These are phyloP conservation scores for Plasmodium gaboni DNA, from an alignment of 169 alveolate genomes.

Conservation along the genomic window DNA sequence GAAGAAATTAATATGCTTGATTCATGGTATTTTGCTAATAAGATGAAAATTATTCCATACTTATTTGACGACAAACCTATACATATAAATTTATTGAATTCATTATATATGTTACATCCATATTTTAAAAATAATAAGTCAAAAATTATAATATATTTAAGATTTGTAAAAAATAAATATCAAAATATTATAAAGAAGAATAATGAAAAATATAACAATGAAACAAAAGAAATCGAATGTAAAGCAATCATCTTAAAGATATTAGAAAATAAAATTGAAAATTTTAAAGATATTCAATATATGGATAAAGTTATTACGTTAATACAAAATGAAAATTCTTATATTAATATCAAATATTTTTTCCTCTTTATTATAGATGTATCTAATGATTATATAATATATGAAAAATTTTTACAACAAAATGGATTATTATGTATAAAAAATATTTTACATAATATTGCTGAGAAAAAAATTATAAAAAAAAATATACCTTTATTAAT, in stretches of 20 bases:
- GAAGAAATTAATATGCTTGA: slow-evolving; percentile 41
- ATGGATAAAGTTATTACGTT: slow-evolving; percentile 29
- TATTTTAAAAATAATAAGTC: slow-evolving; percentile 43
- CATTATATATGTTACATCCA: slow-evolving; percentile 40
- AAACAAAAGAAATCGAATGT: slow-evolving; percentile 7
- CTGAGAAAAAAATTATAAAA: slow-evolving; percentile 49
- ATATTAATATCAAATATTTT: slow-evolving; percentile 25
- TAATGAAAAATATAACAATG: slow-evolving; percentile 3
- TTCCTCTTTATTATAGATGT: slow-evolving; percentile 13
- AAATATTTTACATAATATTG: slow-evolving; percentile 47
- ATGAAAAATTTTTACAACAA: slow-evolving; percentile 29
- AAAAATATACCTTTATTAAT: slow-evolving; percentile 28
- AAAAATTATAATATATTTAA: slow-evolving; percentile 57
- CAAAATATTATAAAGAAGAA: slow-evolving; percentile 29
- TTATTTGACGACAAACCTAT: slow-evolving; percentile 62
- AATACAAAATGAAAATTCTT: slow-evolving; percentile 48
- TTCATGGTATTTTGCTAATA: slow-evolving; percentile 52
- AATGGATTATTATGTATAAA: slow-evolving; percentile 41
- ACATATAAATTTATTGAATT: slow-evolving; percentile 8
- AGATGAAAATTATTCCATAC: slow-evolving; percentile 61
- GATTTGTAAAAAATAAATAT: slow-evolving; percentile 39
- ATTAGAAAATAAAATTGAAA: slow-evolving; percentile 15
- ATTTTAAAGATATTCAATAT: slow-evolving; percentile 31
- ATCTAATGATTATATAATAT: slow-evolving; percentile 4
- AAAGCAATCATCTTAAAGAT: slow-evolving; percentile 9